phyloP scores from a whole-genome alignment of 148 eudicot species.

The Linanthus parryae region DNA sequence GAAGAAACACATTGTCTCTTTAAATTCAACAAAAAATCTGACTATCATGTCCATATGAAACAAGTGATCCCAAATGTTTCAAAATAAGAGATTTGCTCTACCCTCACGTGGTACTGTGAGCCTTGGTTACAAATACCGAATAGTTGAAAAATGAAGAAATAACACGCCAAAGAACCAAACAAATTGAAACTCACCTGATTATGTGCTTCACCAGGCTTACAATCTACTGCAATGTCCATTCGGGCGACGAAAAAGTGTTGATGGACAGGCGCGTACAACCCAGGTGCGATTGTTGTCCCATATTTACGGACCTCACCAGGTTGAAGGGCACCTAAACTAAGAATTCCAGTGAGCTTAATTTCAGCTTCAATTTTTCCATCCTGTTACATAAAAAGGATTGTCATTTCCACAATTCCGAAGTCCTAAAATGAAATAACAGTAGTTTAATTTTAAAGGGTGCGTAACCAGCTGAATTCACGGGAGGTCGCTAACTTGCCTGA shows the following conservation, averaged over 20 bases:
- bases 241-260: conserved; percentile 97
- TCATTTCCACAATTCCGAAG: background rate
- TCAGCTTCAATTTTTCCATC: conserved; percentile 99
- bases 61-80: too few relatives aligned
- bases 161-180: too few relatives aligned
- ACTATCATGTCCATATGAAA: too few relatives aligned
- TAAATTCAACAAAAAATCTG: too few relatives aligned
- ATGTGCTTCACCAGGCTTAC: conserved; percentile 81
- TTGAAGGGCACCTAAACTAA: conserved; percentile 79
- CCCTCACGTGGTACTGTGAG: too few relatives aligned
- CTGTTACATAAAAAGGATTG: conserved; percentile 24
- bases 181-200: too few relatives aligned
- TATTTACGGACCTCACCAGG: conserved; percentile 87
- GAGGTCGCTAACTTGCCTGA: conserved; percentile 63
- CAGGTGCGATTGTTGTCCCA: conserved; percentile 96
- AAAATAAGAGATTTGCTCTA: too few relatives aligned
- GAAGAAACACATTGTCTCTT: too few relatives aligned
- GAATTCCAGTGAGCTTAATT: conserved; percentile 90
- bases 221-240: conserved; percentile 96
- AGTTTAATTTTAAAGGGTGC: background rate
- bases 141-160: too few relatives aligned
- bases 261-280: conserved; percentile 94
- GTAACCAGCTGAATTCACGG: too few relatives aligned
- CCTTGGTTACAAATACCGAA: too few relatives aligned
- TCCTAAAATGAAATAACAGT: too few relatives aligned